A percentile compares a stretch with the other conserved stretches of the same genome.
Conservation (phyloP, 78 protist species). For the Dictyostelium discoideum region dicty_2.7 NC_007089.4:4406501-4407000, state of each 20-base stretch:
- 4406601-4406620: background rate
- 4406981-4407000: background rate
- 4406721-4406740: too few species aligned
- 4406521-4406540: background rate
- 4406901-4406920: background rate
- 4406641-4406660: background rate
- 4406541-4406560: background rate
- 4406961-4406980: background rate
- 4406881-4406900: background rate
- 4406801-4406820: background rate
- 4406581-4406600: background rate
- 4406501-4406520: background rate
- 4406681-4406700: background rate
- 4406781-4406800: background rate
- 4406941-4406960: background rate
- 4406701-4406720: background rate
- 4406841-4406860: background rate
- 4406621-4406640: background rate
- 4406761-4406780: background rate
- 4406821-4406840: background rate
- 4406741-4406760: too few species aligned
- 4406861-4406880: background rate
- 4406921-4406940: background rate
- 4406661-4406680: background rate
- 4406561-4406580: background rate